Evolutionary conservation across 129 eudicot species (phyloP), one percentile per base, ranked within the genome.

Genomic region (Lactuca sativa): DNA sequence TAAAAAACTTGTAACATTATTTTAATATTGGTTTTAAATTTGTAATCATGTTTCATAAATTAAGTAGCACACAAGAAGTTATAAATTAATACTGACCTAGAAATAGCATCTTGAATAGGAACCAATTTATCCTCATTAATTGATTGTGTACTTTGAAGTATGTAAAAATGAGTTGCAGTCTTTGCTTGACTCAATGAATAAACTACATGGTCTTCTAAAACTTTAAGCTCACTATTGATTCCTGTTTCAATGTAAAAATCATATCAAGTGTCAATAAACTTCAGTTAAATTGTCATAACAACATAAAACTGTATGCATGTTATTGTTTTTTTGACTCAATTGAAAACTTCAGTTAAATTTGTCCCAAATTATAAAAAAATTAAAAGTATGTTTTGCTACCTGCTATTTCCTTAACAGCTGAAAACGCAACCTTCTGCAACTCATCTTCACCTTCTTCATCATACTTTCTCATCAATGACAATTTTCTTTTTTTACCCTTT

Each of bases 151-250:
- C 80, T 78, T 62, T 83, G 89, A 64, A 85, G 71, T 52, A 85
- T 79, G 54, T 78, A 83, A 66, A 88, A 85, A 61, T 75, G 76
- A 76, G 90, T 80, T 37, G 96, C 78, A 44, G 87, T 79, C 74
- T 81, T 85, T 69, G 79, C 82, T 77, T 74, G 76, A 78, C 85
- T 81, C 64, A 80, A 67, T 3, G 89, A 81, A 79, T 83, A 88
- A 38, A 71, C 87, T 18, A 77, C 62, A 66, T 83, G 86, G 69
- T 72, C 80, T 74, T 85, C 87, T 85, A 88, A 70, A 61, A 78
- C 74, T 68, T 53, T 56, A 53, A 85, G 82, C 44, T 85, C 74
- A 59, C 65, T 53, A 55, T 48, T 59, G 31, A 78, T 70, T 70
- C 91, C 96, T 88, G 80, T 57, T 62, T 34, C 62, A 77, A 33